phyloP scores from a whole-genome alignment of 352 stramenopile species.

The Pythium dissotocum region DNA sequence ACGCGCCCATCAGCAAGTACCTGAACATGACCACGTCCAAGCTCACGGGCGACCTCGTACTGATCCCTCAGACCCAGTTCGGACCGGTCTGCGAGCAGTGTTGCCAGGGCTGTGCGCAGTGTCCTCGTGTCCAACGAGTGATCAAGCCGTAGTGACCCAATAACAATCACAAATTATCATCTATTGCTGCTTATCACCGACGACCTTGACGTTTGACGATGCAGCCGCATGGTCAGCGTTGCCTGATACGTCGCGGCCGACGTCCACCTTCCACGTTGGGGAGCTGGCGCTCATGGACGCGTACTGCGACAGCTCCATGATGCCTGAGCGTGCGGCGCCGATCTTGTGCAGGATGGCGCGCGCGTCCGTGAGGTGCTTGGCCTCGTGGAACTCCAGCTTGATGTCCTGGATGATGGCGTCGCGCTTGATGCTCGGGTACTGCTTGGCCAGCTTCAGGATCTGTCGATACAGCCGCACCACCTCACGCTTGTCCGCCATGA shows the following conservation, averaged over 20 bases:
- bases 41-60: conserved; percentile 65
- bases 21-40: conserved; percentile 73
- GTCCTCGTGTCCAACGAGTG: conserved; percentile 20
- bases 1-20: conserved; percentile 49
- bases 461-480: conserved; percentile 80
- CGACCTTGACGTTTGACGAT: conserved; percentile 40
- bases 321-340: conserved; percentile 59
- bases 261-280: conserved; percentile 71
- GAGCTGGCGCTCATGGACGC: conserved; percentile 56
- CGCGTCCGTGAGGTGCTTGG: conserved; percentile 62
- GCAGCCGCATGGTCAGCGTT: background rate
- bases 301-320: conserved; percentile 81
- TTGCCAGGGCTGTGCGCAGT: conserved; percentile 58
- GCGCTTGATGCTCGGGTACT: conserved; percentile 86
- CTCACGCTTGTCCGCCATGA: conserved; percentile 48
- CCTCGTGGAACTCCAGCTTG: conserved; percentile 83
- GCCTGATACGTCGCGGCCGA: conserved; percentile 46
- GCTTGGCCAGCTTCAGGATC: conserved; percentile 81
- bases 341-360: conserved; percentile 69
- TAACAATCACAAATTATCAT: background rate
- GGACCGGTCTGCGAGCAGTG: conserved; percentile 69
- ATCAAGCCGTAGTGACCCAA: background rate
- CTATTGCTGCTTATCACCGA: conserved; percentile 35
- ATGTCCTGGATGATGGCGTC: conserved; percentile 82
- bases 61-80: conserved; percentile 81